Conservation (phyloP, 208 protist genomes). For the Vickermania ingenoplastis region DNA sequence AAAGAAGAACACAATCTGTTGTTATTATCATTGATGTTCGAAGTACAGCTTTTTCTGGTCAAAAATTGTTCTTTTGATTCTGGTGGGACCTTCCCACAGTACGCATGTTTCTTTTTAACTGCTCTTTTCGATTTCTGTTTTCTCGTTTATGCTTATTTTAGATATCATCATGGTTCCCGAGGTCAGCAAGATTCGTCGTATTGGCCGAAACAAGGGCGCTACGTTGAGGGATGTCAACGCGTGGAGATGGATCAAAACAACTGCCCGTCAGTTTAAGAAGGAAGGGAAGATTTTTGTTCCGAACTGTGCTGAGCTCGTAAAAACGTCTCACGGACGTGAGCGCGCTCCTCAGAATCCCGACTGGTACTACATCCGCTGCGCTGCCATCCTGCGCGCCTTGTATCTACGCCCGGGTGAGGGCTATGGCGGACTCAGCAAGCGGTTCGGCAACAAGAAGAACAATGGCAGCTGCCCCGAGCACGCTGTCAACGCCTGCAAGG, state of each 20-base stretch:
- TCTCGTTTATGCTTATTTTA: background rate
- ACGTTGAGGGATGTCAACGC: slow-evolving; percentile 92
- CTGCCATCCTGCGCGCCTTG: slow-evolving; percentile 94
- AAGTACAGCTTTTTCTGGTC: too few species aligned
- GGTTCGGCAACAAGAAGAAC: slow-evolving; percentile 91
- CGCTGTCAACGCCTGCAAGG: slow-evolving; percentile 68
- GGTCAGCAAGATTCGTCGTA: slow-evolving; percentile 3
- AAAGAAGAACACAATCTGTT: too few species aligned
- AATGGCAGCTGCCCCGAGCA: slow-evolving; percentile 83
- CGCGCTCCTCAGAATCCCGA: slow-evolving; percentile 95
- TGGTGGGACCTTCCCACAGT: too few species aligned
- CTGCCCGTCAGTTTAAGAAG: slow-evolving; percentile 94
- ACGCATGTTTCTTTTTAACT: too few species aligned
- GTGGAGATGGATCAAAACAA: slow-evolving; percentile 93
- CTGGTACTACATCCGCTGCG: slow-evolving; percentile 97
- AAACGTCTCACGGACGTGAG: slow-evolving; percentile 94
- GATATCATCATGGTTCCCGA: slow-evolving; percentile 2
- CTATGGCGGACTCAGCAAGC: slow-evolving; percentile 90
- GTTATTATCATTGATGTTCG: too few species aligned
- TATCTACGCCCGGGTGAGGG: slow-evolving; percentile 93
- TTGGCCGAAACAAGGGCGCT: slow-evolving; percentile 82
- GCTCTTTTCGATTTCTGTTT: too few species aligned
- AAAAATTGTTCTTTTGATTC: too few species aligned
- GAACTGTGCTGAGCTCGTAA: slow-evolving; percentile 95
- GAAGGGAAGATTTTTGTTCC: slow-evolving; percentile 91